phyloP scores from a whole-genome alignment of 2,329 filamentous ascomycete genomes.

The Lithohypha guttulata region DNA sequence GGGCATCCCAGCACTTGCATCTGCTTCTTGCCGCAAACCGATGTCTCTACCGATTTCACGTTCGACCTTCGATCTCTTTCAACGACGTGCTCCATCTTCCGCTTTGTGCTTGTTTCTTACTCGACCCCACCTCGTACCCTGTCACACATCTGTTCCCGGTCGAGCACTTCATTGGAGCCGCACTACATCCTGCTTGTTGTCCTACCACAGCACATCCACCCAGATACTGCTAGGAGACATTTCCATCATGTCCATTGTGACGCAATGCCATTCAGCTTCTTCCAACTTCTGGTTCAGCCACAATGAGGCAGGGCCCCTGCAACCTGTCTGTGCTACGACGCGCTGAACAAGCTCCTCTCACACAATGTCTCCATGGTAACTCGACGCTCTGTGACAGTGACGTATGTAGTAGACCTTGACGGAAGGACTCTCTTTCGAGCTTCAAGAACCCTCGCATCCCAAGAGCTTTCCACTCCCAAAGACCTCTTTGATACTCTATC shows the following conservation, averaged over 20 bases:
- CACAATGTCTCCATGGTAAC: slow-evolving; percentile 4
- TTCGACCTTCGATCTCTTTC: slow-evolving; percentile 2
- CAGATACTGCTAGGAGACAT: neutral
- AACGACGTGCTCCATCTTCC: neutral
- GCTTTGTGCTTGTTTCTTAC: neutral
- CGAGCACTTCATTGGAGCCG: slow-evolving; percentile 1
- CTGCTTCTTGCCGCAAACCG: neutral
- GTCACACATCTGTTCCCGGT: neutral
- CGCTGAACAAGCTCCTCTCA: neutral
- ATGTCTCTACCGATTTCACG: slow-evolving; percentile 3
- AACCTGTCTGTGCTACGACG: slow-evolving; percentile 2
- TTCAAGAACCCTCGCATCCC: slow-evolving; percentile 1
- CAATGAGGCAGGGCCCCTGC: slow-evolving; percentile 16
- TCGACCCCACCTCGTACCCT: neutral
- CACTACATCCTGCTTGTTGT: neutral
- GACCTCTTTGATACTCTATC: neutral
- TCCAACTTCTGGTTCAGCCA: slow-evolving; percentile 15
- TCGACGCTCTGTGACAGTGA: slow-evolving; percentile 6
- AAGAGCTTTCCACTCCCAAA: neutral
- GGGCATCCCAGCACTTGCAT: neutral
- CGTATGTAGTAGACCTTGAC: too few species aligned
- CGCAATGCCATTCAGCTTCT: slow-evolving; percentile 2
- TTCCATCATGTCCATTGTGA: neutral
- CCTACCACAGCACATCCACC: too few species aligned
- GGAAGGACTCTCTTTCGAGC: too few species aligned